Base-by-base conservation (phyloP, 345 rosid genomes). In the Nephelium lappaceum region DNA sequence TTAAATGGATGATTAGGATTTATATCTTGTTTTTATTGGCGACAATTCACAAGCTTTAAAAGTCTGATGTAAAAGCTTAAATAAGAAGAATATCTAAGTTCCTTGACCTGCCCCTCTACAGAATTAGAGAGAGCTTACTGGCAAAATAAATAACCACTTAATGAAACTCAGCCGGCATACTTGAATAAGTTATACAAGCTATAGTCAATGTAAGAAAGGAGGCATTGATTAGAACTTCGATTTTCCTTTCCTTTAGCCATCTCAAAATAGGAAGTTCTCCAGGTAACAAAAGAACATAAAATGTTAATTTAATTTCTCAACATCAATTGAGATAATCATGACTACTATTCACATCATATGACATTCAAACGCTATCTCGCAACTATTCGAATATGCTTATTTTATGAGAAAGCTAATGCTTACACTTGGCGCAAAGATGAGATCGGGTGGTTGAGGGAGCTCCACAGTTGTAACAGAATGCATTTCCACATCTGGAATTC, bases 381-480 rank as follows among this genome's bases (percentile, higher is more conserved):
- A 57, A 19, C 10, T n/a, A 57, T 57, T 18, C 2, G 14, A 24
- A n/a, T 57, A 57, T 18, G 19, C 62, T 49, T 4, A 2, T 14
- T 49, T 11, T 12, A 12, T 49, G 55, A 18, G 55, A 49, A 49
- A 60, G 66, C 67, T 60, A 84, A 63, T 71, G 38, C 53, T 45
- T 66, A 68, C 89, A 84, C 0, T 24, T 15, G 8, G 41, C 3
- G 65, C 88, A 87, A 61, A 41, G 84, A 61, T 82, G 87, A n/a
- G 71, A 8, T 11, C 0, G 1, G 6, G 43, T 57, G 53, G 75
- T 16, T 36, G 23, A 27, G 12, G 47, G 55, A 42, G 73, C 19
- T 78, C 86, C 87, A 76, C 93, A 90, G 3, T 47, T 69, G 84
- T 87, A 90, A 62, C 91, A 87, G 77, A 88, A 88, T 53, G 82